Percentiles rank a stretch among this genome's conserved stretches.
These are phyloP conservation scores for Lentinula guzmanii DNA, from an alignment of 768 basidiomycete species.

Conservation along the genomic window DNA sequence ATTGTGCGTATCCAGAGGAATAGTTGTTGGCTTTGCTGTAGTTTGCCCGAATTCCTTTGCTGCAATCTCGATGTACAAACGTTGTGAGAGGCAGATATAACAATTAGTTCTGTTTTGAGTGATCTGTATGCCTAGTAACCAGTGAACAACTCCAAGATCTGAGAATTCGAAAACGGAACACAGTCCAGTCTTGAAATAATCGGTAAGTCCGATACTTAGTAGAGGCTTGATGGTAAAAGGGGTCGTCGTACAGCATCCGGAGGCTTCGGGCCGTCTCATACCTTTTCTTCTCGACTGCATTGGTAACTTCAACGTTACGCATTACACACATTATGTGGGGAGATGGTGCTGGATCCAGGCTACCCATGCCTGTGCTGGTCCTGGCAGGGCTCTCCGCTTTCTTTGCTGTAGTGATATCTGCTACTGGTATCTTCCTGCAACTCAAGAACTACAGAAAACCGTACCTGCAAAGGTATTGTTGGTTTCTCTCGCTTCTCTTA, in stretches of 20 bases:
- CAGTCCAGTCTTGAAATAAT: constrained; percentile 13
- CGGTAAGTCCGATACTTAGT: constrained; percentile 3
- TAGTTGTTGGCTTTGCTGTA: constrained; percentile 8
- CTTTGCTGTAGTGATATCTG: constrained; percentile 67
- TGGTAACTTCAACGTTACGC: neutral
- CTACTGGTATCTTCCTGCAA: constrained; percentile 72
- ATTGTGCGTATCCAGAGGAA: neutral
- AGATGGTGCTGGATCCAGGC: constrained; percentile 3
- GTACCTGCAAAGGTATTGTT: constrained; percentile 63
- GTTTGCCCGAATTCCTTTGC: constrained; percentile 12
- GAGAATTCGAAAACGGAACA: constrained; percentile 17
- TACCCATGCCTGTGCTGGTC: constrained; percentile 34
- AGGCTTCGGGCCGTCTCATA: neutral
- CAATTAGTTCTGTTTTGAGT: constrained; percentile 7
- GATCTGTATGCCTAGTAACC: constrained; percentile 23
- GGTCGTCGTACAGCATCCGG: neutral
- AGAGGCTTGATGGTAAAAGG: constrained; percentile 12
- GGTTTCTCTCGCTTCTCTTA: neutral
- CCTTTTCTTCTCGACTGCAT: neutral
- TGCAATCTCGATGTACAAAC: constrained; percentile 19
- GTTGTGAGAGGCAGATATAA: constrained; percentile 13
- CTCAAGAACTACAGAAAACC: constrained; percentile 86
- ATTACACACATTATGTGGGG: neutral
- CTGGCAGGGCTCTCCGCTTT: constrained; percentile 59
- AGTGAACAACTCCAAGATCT: constrained; percentile 21